phyloP scores from a whole-genome alignment of 768 basidiomycete genomes.

The Phaeolepiota aurea region DNA sequence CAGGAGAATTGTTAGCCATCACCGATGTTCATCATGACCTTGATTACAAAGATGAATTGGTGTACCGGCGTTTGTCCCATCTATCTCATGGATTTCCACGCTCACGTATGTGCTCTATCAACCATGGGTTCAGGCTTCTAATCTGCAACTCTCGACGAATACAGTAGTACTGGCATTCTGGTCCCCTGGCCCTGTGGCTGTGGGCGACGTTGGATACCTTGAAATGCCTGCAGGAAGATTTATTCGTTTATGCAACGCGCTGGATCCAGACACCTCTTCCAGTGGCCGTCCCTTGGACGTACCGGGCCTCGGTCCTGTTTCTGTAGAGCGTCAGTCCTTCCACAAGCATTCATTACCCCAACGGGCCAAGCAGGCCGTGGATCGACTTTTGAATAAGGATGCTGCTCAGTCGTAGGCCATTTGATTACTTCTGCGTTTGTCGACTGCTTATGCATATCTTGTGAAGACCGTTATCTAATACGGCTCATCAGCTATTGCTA shows the following conservation, averaged over 20 bases:
- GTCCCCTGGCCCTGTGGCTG: neutral
- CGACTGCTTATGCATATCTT: too few relatives aligned
- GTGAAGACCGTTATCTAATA: neutral
- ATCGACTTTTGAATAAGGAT: neutral
- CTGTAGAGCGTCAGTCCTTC: neutral
- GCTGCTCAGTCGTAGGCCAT: neutral
- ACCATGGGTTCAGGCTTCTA: neutral
- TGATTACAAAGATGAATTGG: slow-evolving; percentile 1
- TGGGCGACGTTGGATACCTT: neutral
- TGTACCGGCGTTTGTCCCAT: neutral
- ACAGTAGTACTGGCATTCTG: neutral
- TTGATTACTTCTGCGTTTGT: neutral
- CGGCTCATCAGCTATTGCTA: neutral
- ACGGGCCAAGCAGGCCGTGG: neutral
- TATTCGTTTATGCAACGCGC: neutral
- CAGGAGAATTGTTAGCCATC: too few relatives aligned
- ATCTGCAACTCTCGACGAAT: neutral
- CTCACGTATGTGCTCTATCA: neutral
- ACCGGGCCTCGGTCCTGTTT: neutral
- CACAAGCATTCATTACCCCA: neutral
- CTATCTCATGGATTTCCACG: neutral
- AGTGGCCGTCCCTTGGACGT: neutral
- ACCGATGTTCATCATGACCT: too few relatives aligned
- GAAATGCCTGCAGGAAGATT: neutral
- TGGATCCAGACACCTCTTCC: neutral